Evolutionary conservation across 2,329 filamentous ascomycete species (phyloP), one percentile per base, ranked within the genome.

Genomic region (Hypoxylon sp.): DNA sequence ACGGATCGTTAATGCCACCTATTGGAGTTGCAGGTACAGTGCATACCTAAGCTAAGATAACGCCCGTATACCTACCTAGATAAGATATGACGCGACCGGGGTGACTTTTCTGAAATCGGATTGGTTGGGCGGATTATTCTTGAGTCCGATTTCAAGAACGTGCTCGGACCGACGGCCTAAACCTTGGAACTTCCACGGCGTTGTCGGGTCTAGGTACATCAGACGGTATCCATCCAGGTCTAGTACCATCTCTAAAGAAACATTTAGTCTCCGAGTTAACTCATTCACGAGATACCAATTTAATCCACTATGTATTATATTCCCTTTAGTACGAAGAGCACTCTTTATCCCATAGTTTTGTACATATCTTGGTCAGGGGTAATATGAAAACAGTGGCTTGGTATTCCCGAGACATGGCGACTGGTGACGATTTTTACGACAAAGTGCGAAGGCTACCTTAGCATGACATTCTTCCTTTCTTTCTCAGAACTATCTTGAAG

Each of bases 1-100:
- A 34, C 32, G 30, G 45, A 54, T 48, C 14, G 58, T 51, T 56
- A 64, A 68, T 71, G 70, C 69, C 70, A 72, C 70, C 69, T 72
- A 70, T 70, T 56, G 53, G 56, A 64, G 60, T 62, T 65, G 21
- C 57, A 48, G 50, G 41, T 45, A n/a, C n/a, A n/a, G n/a, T n/a
- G n/a, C n/a, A n/a, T 23, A 23, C 27, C 21, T 3, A 27, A 57
- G 14, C 23, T 48, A 45, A 45, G n/a, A n/a, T 27, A 56, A 63
- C 53, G n/a, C 47, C 45, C 21, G 27, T 63, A 39, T 37, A 64
- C 39, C 54, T 64, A 62, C 56, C 54, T 61, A 30, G 48, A 63
- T 50, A 5, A 65, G 30, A 21, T 54, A 54, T 70, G 65, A 70
- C 65, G 65, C 62, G 56, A 68, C 62, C 52, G 48, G 56, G 56